Evolutionary conservation across 2,329 filamentous ascomycete species (phyloP).

Genomic region (Exophiala viscosa): DNA sequence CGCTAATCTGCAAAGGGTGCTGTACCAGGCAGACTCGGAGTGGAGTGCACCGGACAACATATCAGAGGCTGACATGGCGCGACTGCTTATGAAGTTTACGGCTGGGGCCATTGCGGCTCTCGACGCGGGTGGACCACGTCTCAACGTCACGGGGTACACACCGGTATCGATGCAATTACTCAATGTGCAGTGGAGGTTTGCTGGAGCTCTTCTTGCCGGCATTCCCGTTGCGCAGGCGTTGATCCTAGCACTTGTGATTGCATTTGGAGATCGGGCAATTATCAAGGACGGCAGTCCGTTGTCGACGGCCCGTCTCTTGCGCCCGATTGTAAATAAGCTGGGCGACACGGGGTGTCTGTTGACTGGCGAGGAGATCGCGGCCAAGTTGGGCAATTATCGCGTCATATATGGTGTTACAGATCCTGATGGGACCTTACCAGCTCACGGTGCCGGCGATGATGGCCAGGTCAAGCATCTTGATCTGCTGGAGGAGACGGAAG

Average conservation of each 20-base stretch:
- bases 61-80: conserved; percentile 10
- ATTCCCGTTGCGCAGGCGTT: conserved; percentile 21
- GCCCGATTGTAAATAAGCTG: conserved; percentile 20
- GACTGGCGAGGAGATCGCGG: conserved; percentile 25
- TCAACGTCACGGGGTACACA: conserved; percentile 65
- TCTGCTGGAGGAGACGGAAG: conserved; percentile 15
- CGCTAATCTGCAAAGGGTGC: conserved; percentile 11
- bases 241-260: conserved; percentile 15
- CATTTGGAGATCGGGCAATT: conserved; percentile 21
- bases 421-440: conserved; percentile 21
- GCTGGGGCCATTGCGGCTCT: conserved; percentile 17
- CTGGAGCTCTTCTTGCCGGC: conserved; percentile 15
- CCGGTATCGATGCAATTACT: conserved; percentile 80
- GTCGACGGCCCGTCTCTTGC: conserved; percentile 17
- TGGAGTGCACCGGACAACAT: conserved; percentile 14
- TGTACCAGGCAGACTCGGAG: conserved; percentile 32
- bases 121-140: conserved; percentile 13
- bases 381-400: conserved; percentile 17
- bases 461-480: conserved; percentile 8
- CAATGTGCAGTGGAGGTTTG: conserved; percentile 61
- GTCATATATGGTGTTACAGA: conserved; percentile 26
- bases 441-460: conserved; percentile 4
- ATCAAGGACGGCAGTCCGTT: conserved; percentile 24
- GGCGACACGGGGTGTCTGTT: conserved; percentile 21
- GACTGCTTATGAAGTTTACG: conserved; percentile 18